Percentiles rank a stretch among this genome's conserved stretches.
phyloP scores from a whole-genome alignment of 2,329 filamentous ascomycete genomes.

The Emergomyces africanus region DNA sequence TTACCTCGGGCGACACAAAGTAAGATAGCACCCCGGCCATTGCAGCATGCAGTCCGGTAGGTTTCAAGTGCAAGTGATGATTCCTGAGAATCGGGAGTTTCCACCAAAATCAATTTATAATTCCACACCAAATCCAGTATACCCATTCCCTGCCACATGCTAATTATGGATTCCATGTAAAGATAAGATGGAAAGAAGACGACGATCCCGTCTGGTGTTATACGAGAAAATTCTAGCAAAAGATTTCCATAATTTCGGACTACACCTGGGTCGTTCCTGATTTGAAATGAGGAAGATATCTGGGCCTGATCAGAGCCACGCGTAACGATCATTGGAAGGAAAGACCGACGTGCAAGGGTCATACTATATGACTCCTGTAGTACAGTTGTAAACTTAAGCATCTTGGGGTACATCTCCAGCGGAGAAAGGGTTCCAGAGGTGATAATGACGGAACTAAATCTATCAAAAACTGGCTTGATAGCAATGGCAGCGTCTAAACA shows the following conservation, averaged over 20 bases:
- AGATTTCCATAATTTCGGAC: constrained; percentile 93
- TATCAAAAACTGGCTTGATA: constrained; percentile 93
- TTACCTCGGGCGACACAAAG: constrained; percentile 95
- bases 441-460: constrained; percentile 96
- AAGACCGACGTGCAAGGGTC: constrained; percentile 88
- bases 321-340: constrained; percentile 95
- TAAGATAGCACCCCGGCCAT: constrained; percentile 83
- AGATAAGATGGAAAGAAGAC: constrained; percentile 98
- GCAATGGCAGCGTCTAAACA: constrained; percentile 96
- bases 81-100: constrained; percentile 95
- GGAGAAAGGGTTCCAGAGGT: constrained; percentile 96
- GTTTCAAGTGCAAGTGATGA: constrained; percentile 92
- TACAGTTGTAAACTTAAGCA: constrained; percentile 85
- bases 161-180: constrained; percentile 99
- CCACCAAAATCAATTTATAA: constrained; percentile 94
- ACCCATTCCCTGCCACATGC: constrained; percentile 98
- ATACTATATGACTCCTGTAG: constrained; percentile 96
- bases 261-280: constrained; percentile 91
- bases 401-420: constrained; percentile 97
- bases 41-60: constrained; percentile 94
- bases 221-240: constrained; percentile 85
- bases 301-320: constrained; percentile 87
- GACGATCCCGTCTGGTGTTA: constrained; percentile 95
- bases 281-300: constrained; percentile 87
- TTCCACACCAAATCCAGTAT: constrained; percentile 98